A percentile compares a stretch with the other conserved stretches of the same genome.
These are phyloP conservation scores for Dentipellis sp. DNA, from an alignment of 768 basidiomycete species.

Conservation along the genomic window DNA sequence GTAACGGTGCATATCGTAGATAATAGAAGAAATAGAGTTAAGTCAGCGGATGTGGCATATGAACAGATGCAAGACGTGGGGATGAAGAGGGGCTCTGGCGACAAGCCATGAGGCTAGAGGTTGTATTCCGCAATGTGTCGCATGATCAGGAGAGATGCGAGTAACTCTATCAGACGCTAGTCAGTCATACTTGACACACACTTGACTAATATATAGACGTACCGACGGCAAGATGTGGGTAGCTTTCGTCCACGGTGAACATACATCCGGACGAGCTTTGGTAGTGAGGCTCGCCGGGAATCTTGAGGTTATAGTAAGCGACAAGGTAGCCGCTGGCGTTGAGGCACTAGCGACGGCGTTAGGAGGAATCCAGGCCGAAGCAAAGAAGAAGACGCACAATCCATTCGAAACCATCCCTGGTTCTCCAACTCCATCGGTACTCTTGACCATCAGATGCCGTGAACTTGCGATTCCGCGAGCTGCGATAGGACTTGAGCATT, in stretches of 20 bases:
- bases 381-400: conserved; percentile 33
- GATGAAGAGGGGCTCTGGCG: too few relatives aligned
- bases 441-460: conserved; percentile 48
- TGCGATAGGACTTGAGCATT: conserved; percentile 14
- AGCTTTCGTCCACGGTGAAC: conserved; percentile 55
- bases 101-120: conserved; percentile 18
- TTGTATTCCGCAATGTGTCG: conserved; percentile 45
- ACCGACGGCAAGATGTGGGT: conserved; percentile 48
- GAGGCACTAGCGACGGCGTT: conserved; percentile 35
- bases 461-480: conserved; percentile 42
- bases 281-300: conserved; percentile 42
- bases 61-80: too few relatives aligned
- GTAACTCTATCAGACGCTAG: conserved; percentile 34
- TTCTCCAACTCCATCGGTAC: conserved; percentile 50
- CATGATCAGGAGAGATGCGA: conserved; percentile 56
- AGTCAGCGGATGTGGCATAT: too few relatives aligned
- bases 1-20: too few relatives aligned
- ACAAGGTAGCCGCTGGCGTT: conserved; percentile 41
- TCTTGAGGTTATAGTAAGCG: conserved; percentile 52
- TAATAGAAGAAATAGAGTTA: too few relatives aligned
- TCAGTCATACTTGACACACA: not conserved
- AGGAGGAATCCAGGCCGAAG: not conserved
- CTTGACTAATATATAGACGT: conserved; percentile 13
- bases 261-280: conserved; percentile 47
- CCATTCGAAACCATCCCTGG: conserved; percentile 49